Conservation (phyloP, 441 rosid species). For the Syzygium syzygioides region DNA sequence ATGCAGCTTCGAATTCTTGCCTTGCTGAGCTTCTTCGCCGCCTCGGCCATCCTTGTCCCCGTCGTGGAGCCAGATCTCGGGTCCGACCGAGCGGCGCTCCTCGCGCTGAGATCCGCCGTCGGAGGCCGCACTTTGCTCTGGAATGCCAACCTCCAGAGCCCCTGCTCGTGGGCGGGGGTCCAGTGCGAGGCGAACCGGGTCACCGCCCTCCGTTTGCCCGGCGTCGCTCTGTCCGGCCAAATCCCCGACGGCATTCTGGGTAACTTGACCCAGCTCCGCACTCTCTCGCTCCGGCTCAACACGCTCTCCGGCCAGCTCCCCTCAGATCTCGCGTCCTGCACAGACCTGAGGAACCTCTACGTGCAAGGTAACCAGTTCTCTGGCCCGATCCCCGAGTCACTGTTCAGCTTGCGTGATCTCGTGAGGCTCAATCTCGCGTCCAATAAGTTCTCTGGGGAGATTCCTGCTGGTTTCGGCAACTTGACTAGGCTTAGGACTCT, state of each 20-base stretch:
- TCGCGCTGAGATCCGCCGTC: conserved; percentile 12
- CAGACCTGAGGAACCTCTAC: conserved; percentile 8
- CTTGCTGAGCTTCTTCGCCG: not conserved
- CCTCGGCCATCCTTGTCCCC: not conserved
- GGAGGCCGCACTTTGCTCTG: conserved; percentile 15
- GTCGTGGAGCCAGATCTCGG: conserved; percentile 6
- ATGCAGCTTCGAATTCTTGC: not conserved
- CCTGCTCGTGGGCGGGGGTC: conserved; percentile 16
- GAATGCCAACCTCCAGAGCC: not conserved
- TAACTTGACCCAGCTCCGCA: conserved; percentile 12
- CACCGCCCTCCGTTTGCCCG: conserved; percentile 7
- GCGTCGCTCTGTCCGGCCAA: conserved; percentile 3
- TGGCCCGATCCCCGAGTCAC: not conserved
- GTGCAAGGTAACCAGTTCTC: conserved; percentile 12
- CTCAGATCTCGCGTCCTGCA: conserved; percentile 9
- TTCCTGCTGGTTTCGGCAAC: conserved; percentile 5
- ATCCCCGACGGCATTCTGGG: conserved; percentile 4
- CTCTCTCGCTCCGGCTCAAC: conserved; percentile 14
- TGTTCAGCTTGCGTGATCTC: conserved; percentile 3
- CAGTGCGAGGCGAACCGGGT: conserved; percentile 1
- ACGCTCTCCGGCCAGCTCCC: conserved; percentile 8
- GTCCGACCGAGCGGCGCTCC: conserved; percentile 12
- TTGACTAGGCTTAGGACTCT: conserved; percentile 10
- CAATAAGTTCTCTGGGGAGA: conserved; percentile 9
- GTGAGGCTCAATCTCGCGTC: conserved; percentile 13